Evolutionary conservation across 1,284 basidiomycete species (phyloP).

Genomic region (Taiwanofungus camphoratus): DNA sequence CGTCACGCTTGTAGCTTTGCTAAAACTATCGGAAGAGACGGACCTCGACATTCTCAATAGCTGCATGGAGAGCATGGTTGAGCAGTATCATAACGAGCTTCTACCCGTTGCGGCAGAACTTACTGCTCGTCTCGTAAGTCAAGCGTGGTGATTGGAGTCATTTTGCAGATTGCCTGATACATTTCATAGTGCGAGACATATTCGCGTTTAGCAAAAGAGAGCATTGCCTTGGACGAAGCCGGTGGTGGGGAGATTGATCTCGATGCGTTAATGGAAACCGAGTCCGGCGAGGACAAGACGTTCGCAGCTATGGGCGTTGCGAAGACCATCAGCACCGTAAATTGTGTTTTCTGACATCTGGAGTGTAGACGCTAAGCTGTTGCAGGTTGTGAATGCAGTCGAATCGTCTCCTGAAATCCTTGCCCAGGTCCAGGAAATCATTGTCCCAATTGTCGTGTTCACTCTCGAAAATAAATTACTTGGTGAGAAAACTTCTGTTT

Average conservation of each 20-base stretch:
- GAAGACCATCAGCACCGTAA: slow-evolving; percentile 73
- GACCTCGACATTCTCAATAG: slow-evolving; percentile 83
- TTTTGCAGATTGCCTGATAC: too few species aligned
- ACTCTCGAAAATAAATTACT: slow-evolving; percentile 74
- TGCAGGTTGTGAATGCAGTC: slow-evolving; percentile 64
- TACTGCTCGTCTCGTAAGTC: slow-evolving; percentile 67
- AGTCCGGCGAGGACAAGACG: slow-evolving; percentile 75
- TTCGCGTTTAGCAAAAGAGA: slow-evolving; percentile 70
- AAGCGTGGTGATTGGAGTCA: background rate
- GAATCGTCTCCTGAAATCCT: slow-evolving; percentile 75
- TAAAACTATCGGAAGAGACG: slow-evolving; percentile 86
- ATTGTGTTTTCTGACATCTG: slow-evolving; percentile 20
- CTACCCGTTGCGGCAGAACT: slow-evolving; percentile 84
- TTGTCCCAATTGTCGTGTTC: slow-evolving; percentile 74
- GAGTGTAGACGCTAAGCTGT: slow-evolving; percentile 3
- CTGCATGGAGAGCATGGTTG: slow-evolving; percentile 83
- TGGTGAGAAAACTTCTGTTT: slow-evolving; percentile 33
- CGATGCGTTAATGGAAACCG: slow-evolving; percentile 44
- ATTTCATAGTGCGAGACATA: slow-evolving; percentile 74
- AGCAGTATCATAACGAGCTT: slow-evolving; percentile 79
- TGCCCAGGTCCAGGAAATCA: slow-evolving; percentile 74
- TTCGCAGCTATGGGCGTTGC: slow-evolving; percentile 81
- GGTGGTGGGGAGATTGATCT: slow-evolving; percentile 39
- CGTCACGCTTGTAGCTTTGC: slow-evolving; percentile 47
- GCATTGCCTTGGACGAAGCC: slow-evolving; percentile 48